Evolutionary conservation across 2,329 filamentous ascomycete genomes (phyloP).

Genomic region (Penicillium sp.): DNA sequence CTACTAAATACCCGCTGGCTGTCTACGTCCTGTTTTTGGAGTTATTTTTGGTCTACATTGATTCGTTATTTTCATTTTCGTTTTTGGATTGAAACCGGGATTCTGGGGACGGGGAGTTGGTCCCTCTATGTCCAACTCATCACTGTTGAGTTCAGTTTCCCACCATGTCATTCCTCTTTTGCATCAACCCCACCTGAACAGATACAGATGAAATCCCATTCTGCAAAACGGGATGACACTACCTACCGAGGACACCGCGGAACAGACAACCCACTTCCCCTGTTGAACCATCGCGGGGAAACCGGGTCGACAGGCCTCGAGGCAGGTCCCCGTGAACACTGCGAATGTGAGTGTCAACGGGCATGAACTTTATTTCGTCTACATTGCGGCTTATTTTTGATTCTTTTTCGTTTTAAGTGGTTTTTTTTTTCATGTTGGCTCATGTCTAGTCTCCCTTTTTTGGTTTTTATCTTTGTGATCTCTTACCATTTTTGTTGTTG

Average conservation of each 20-base stretch:
- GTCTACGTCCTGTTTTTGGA: background rate
- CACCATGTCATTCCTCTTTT: background rate
- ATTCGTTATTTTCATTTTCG: background rate
- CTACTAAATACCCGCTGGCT: conserved; percentile 18
- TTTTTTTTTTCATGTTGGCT: background rate
- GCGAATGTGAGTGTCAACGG: background rate
- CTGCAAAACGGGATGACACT: background rate
- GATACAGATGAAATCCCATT: background rate
- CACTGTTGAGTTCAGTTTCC: background rate
- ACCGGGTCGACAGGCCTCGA: background rate
- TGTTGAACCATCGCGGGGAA: conserved; percentile 7
- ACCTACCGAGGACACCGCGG: background rate
- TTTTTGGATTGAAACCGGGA: background rate
- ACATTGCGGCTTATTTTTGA: conserved; percentile 1
- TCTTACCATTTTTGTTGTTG: background rate
- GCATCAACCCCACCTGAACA: background rate
- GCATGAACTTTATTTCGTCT: background rate
- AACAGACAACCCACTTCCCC: conserved; percentile 4
- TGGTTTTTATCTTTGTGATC: background rate
- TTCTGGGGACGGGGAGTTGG: background rate
- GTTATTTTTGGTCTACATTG: background rate
- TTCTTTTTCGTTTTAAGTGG: background rate
- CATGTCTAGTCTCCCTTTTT: background rate
- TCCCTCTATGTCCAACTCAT: background rate
- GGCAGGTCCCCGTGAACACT: conserved; percentile 17